Percentiles rank a stretch among this genome's conserved stretches.
Evolutionary conservation across 192 early-diverging fungal genomes (phyloP).

Genomic region (Dissophora ornata): DNA sequence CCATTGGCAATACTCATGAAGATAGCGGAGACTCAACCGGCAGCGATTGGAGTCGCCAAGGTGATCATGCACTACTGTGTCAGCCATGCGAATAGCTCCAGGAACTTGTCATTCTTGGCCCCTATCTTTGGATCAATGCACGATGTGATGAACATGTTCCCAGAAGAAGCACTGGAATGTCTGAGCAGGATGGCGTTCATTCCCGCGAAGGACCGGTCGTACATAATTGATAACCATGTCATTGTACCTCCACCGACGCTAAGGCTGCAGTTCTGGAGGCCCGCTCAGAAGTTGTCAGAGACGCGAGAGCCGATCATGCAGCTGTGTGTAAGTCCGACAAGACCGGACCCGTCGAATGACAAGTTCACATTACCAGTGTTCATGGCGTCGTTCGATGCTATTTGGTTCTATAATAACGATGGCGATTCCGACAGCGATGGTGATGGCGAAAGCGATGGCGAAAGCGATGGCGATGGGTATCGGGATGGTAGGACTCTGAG

Average conservation of each 20-base stretch:
- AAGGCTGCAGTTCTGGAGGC: slow-evolving; percentile 1
- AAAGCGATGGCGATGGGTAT: too few relatives aligned
- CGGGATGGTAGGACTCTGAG: too few relatives aligned
- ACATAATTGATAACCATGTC: slow-evolving; percentile 5
- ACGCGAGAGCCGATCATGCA: not conserved
- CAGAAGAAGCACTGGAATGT: not conserved
- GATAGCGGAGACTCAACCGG: not conserved
- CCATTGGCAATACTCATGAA: slow-evolving; percentile 11
- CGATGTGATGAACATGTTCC: not conserved
- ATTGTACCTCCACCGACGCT: not conserved
- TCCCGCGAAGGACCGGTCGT: not conserved
- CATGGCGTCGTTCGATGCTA: slow-evolving; percentile 13
- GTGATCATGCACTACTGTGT: not conserved
- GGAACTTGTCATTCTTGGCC: not conserved
- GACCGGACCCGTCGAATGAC: not conserved
- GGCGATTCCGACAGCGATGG: too few relatives aligned
- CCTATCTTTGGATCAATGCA: not conserved
- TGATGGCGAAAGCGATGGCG: too few relatives aligned
- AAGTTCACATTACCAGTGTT: not conserved
- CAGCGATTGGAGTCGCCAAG: not conserved
- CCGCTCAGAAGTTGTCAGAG: not conserved
- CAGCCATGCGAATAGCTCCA: not conserved
- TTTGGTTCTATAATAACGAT: slow-evolving; percentile 4
- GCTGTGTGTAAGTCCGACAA: not conserved
- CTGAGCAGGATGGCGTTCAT: slow-evolving; percentile 6